phyloP scores from a whole-genome alignment of 2,329 filamentous ascomycete species.

The Fusarium sp. region DNA sequence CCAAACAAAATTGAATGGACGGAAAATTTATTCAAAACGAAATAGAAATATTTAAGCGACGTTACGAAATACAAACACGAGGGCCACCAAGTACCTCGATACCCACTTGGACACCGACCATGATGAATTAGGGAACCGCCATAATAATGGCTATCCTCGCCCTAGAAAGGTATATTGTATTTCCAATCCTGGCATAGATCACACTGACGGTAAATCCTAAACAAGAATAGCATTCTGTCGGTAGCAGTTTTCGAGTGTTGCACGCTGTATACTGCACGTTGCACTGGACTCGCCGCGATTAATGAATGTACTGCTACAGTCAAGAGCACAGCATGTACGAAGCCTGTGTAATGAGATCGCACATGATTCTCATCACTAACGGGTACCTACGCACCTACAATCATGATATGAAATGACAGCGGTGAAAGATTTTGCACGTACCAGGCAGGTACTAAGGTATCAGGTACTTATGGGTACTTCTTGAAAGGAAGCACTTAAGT shows the following conservation, averaged over 20 bases:
- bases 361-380: too few relatives aligned
- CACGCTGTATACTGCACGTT: not conserved
- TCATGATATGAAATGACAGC: constrained; percentile 8
- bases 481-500: not conserved
- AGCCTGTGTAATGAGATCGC: constrained; percentile 24
- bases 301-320: constrained; percentile 21
- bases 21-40: constrained; percentile 27
- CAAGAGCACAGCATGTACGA: constrained; percentile 40
- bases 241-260: constrained; percentile 8
- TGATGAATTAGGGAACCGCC: constrained; percentile 16
- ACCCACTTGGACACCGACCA: constrained; percentile 31
- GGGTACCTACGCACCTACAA: not conserved
- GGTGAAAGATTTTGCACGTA: constrained; percentile 25
- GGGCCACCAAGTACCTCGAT: constrained; percentile 25
- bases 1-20: constrained; percentile 1
- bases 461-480: constrained; percentile 10
- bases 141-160: not conserved
- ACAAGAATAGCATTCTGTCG: not conserved
- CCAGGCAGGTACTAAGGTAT: not conserved
- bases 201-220: not conserved
- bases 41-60: constrained; percentile 40
- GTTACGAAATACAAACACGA: constrained; percentile 34
- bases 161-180: constrained; percentile 2
- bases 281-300: constrained; percentile 19
- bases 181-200: constrained; percentile 13